These are phyloP conservation scores for Asterophora parasitica DNA, from an alignment of 768 basidiomycete species.

Conservation along the genomic window DNA sequence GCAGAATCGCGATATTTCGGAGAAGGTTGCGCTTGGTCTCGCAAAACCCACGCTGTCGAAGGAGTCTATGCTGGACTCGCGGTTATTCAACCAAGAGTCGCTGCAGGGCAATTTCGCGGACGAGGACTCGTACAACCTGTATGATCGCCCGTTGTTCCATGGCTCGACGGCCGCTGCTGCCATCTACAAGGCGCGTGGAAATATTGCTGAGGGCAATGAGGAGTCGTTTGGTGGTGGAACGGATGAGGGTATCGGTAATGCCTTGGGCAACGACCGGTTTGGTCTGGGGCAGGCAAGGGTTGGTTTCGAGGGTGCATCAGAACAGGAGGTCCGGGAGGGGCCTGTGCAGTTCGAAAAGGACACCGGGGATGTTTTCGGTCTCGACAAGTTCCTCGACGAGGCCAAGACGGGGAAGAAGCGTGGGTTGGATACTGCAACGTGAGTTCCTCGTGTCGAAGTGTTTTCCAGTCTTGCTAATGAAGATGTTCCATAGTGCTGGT, in stretches of 20 bases:
- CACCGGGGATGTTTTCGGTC: slow-evolving; percentile 91
- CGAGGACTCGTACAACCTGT: slow-evolving; percentile 91
- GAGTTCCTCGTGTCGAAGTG: slow-evolving; percentile 24
- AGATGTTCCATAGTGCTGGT: slow-evolving; percentile 34
- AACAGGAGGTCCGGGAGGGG: slow-evolving; percentile 82
- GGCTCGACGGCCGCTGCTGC: slow-evolving; percentile 97
- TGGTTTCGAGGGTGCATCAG: slow-evolving; percentile 89
- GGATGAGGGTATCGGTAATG: slow-evolving; percentile 89
- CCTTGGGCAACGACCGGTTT: slow-evolving; percentile 92
- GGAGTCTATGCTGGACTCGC: slow-evolving; percentile 95
- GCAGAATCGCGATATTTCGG: slow-evolving; percentile 98
- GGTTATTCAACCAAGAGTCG: slow-evolving; percentile 95
- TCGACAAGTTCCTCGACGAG: slow-evolving; percentile 96
- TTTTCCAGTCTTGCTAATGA: background rate
- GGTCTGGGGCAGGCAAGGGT: slow-evolving; percentile 76
- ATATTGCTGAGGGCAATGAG: slow-evolving; percentile 79
- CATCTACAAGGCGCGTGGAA: slow-evolving; percentile 96
- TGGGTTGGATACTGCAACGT: slow-evolving; percentile 74
- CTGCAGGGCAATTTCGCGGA: slow-evolving; percentile 78
- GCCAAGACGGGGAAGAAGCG: slow-evolving; percentile 94
- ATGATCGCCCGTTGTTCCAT: slow-evolving; percentile 93
- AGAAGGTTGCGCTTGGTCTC: slow-evolving; percentile 96
- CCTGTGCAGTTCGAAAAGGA: slow-evolving; percentile 99
- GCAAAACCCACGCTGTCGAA: slow-evolving; percentile 96
- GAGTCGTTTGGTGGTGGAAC: slow-evolving; percentile 94